phyloP scores from a whole-genome alignment of 2,329 filamentous ascomycete species.

The Botrytis medusae region DNA sequence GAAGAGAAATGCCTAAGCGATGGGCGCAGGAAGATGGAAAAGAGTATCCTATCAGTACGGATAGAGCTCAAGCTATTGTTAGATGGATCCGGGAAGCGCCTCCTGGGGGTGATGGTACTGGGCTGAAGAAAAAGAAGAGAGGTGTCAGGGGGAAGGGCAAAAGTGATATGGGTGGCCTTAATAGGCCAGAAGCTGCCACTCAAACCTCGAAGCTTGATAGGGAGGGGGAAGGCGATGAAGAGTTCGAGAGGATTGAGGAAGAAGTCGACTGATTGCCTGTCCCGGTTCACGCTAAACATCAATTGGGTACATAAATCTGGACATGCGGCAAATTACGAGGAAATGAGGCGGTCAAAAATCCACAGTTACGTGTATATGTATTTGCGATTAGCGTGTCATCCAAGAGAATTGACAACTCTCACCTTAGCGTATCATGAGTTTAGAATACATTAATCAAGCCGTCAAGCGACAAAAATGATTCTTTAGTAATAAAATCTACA shows the following conservation, averaged over 20 bases:
- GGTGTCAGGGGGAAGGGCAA: constrained; percentile 32
- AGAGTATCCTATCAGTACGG: constrained; percentile 69
- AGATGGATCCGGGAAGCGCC: constrained; percentile 67
- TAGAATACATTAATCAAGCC: background rate
- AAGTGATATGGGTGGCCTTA: constrained; percentile 28
- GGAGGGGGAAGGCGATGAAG: constrained; percentile 29
- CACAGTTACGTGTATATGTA: background rate
- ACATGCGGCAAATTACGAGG: background rate
- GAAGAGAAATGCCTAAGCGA: constrained; percentile 46
- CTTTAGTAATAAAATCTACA: too few relatives aligned
- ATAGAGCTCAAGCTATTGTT: constrained; percentile 66
- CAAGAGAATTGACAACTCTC: background rate
- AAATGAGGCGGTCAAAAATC: background rate
- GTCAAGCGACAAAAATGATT: background rate
- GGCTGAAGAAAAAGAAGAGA: constrained; percentile 44
- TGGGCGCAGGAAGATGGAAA: constrained; percentile 66
- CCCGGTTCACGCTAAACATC: background rate
- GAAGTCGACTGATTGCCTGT: constrained; percentile 34
- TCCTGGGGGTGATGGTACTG: constrained; percentile 37
- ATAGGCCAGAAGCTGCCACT: constrained; percentile 26
- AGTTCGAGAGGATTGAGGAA: constrained; percentile 35
- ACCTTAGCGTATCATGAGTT: background rate
- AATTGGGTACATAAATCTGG: background rate
- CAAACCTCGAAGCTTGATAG: constrained; percentile 23
- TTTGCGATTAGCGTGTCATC: background rate